phyloP scores from a whole-genome alignment of 2,329 filamentous ascomycete species.

The Aspergillus novoparasiticus region DNA sequence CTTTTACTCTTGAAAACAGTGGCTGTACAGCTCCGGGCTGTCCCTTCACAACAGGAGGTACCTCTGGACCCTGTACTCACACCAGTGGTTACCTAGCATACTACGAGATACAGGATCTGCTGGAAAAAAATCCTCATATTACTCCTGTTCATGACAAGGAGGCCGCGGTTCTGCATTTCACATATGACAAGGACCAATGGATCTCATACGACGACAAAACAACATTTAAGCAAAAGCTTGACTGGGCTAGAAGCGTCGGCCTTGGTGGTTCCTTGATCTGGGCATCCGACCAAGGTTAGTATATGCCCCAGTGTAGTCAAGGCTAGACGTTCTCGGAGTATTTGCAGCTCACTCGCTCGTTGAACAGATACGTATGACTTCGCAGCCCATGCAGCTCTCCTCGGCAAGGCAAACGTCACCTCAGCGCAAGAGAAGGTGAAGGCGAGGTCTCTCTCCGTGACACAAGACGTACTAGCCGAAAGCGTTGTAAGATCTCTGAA shows the following conservation, averaged over 20 bases:
- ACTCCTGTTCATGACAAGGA: slow-evolving; percentile 17
- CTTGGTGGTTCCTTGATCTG: slow-evolving; percentile 31
- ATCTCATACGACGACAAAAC: slow-evolving; percentile 35
- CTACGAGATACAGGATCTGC: slow-evolving; percentile 9
- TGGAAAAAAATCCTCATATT: slow-evolving; percentile 1
- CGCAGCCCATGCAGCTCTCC: no score
- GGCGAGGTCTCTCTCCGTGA: no score
- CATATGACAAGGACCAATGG: slow-evolving; percentile 29
- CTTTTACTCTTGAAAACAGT: background rate
- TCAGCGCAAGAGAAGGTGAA: no score
- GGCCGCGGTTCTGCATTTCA: slow-evolving; percentile 28
- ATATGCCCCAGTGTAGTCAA: background rate
- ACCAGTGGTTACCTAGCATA: slow-evolving; percentile 8
- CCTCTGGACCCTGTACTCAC: slow-evolving; percentile 1
- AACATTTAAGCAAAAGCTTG: slow-evolving; percentile 39
- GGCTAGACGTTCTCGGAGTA: no score
- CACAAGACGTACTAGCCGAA: no score
- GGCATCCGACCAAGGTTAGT: slow-evolving; percentile 9
- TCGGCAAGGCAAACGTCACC: no score
- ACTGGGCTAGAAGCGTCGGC: slow-evolving; percentile 34
- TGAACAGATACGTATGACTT: no score
- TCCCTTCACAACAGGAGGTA: slow-evolving; percentile 1
- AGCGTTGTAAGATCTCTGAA: no score
- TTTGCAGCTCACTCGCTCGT: no score
- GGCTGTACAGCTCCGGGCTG: slow-evolving; percentile 10